Base-by-base conservation (phyloP, 2,329 filamentous ascomycete species). In the Aspergillus sp. region DNA sequence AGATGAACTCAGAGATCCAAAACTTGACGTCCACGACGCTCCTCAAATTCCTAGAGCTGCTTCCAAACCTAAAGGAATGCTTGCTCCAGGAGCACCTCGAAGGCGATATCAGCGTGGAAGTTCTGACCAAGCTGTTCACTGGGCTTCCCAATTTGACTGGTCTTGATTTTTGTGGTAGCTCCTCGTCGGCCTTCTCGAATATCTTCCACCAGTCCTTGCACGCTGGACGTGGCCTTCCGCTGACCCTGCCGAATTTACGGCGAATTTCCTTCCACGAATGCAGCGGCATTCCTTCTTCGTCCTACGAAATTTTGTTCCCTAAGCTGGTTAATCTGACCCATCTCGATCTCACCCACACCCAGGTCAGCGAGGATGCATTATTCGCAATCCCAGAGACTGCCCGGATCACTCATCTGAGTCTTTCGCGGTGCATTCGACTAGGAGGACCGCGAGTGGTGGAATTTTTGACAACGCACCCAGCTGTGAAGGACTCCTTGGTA, bases 71-170 rank as follows among this genome's bases (percentile, higher is more conserved):
- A 33, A 86, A 87, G 67, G 90, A 93, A 75, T 91, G 92, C 69
- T 79, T 93, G 50, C 85, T 86, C 17, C 90, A 93, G 76, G 90
- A 95, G 74, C 89, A 93, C 65, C 80, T 95, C 52, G 89, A 93
- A 69, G 86, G 88, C 50, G 90, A 95, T 65, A 79, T 93, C 47
- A 83, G 86, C 65, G 78, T 79, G n/a, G 79, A 83, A 15, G 87
- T 93, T 17, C 74, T 93, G 44, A 79, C 81, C 61, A 91, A 90
- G 73, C 77, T 95, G 42, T 86, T 93, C 67, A 85, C 85, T 61
- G 84, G 82, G 9, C 79, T 91, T 59, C 84, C 86, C 1, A 76
- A 77, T 42, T 75, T 95, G 53, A 80, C 82, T 59, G 89, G 88
- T 1, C 68, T 93, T 20, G 90, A 95, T 71, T 89, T 93, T 68